Base-by-base conservation (phyloP, 345 rosid genomes). In the Bretschneidera sinensis region DNA sequence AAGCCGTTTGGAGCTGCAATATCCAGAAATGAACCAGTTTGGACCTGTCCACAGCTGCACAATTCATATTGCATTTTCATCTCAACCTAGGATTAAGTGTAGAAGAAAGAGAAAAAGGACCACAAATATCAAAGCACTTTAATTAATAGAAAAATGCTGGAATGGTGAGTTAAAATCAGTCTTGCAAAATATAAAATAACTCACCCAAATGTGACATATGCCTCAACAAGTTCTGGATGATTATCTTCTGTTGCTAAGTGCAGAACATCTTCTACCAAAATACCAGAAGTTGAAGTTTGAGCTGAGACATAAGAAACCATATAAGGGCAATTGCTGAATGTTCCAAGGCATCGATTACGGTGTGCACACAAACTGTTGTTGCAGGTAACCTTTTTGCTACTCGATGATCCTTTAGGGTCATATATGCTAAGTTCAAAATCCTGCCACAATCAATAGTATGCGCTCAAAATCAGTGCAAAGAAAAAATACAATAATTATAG, bases 21-120 rank as follows among this genome's bases (percentile, higher is more conserved):
- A 48, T 94, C 94, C 18, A 86, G 81, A 72, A 89, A 92, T 0
- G 98, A 89, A 63, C 98, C 96, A 49, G 85, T 87, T 70, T 89
- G 96, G 51, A 89, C 89, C 83, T 85, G 96, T 56, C 96, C 97
- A 81, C 96, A 92, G 65, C 98, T 92, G 89, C 81, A 84, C 45
- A 86, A 18, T 63, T 76, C 73, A 76, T 50, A 68, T 51, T 16
- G 60, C 74, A 71, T 64, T 67, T 43, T 57, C 51, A 68, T 59
- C 56, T 65, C 65, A 63, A 68, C 51, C 55, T 48, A 22, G 71
- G 66, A 13, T 24, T 53, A 48, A 22, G 47, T 49, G 51, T 14
- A 43, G 45, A 33, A 64, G 43, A 24, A 52, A 51, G 14, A 51
- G 18, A 21, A 10, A 58, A 47, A 45, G 39, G 48, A 51, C 18